A percentile compares a stretch with the other conserved stretches of the same genome.
Conservation (phyloP, 2,329 filamentous ascomycete species). For the Aspergillus quadricinctus region DNA sequence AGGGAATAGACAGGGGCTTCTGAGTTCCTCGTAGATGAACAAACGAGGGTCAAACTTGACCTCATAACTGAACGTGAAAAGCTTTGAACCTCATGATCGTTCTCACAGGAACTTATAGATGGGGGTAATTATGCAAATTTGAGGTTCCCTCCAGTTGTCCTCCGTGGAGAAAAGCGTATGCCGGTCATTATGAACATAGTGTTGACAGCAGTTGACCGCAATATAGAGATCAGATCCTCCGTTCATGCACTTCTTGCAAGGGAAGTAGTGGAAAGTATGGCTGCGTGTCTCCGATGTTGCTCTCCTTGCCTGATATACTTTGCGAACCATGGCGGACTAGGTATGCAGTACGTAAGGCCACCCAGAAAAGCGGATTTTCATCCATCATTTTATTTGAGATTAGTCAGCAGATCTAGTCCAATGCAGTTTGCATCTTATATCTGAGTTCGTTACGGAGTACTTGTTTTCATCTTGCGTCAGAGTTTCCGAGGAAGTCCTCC, state of each 20-base stretch:
- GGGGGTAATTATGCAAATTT: not conserved
- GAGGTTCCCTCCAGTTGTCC: too few relatives aligned
- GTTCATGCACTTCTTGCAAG: not conserved
- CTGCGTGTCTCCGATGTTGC: not conserved
- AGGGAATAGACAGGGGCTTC: not conserved
- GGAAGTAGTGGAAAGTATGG: not conserved
- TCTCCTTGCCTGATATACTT: not conserved
- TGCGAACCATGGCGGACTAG: conserved; percentile 6
- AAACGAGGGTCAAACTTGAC: not conserved
- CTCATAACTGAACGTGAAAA: not conserved
- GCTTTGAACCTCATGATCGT: not conserved
- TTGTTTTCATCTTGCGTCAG: not conserved
- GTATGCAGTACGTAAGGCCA: not conserved
- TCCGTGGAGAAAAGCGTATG: not conserved
- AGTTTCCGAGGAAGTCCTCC: not conserved
- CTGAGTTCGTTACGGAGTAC: not conserved
- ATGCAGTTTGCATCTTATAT: not conserved
- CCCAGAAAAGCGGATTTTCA: not conserved
- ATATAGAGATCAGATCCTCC: not conserved
- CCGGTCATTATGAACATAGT: not conserved
- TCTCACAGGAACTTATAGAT: too few relatives aligned
- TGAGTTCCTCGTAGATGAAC: not conserved
- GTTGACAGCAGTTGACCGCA: not conserved
- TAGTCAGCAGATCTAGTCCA: not conserved
- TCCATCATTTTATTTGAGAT: not conserved